Evolutionary conservation across 495 filamentous ascomycete genomes (phyloP).

Genomic region (Penicillium coffeae): DNA sequence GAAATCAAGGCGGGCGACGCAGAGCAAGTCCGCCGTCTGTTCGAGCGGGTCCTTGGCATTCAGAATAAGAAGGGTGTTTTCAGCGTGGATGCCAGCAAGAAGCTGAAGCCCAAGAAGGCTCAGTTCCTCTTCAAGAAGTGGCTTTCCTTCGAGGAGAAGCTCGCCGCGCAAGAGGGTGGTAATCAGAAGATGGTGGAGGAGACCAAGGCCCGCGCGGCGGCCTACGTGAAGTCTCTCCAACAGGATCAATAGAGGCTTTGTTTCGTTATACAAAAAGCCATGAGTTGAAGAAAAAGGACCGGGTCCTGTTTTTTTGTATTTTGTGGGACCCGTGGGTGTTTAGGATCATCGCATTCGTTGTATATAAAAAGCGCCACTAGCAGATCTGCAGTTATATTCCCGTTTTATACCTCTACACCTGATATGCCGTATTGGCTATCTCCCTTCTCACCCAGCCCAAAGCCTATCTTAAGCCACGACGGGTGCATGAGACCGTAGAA

Average conservation of each 20-base stretch:
- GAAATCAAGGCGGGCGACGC: constrained; percentile 66
- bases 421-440: neutral
- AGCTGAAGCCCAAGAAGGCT: constrained; percentile 66
- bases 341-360: constrained; percentile 28
- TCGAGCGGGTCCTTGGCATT: constrained; percentile 66
- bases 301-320: constrained; percentile 6
- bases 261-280: constrained; percentile 1
- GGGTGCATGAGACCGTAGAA: neutral
- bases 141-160: constrained; percentile 72
- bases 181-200: constrained; percentile 66
- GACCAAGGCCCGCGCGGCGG: constrained; percentile 69
- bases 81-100: constrained; percentile 33
- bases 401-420: constrained; percentile 1
- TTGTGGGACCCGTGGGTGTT: constrained; percentile 24
- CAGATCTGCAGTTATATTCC: constrained; percentile 17
- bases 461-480: neutral
- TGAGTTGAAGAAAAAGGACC: constrained; percentile 15
- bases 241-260: constrained; percentile 29
- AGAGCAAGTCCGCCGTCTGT: constrained; percentile 67
- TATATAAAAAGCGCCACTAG: constrained; percentile 26
- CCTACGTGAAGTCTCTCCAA: constrained; percentile 59
- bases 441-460: neutral
- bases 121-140: constrained; percentile 81
- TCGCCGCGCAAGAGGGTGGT: constrained; percentile 44
- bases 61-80: constrained; percentile 53